Evolutionary conservation across 805 yeast species (phyloP), one percentile per base, ranked within the genome.

Genomic region (Kodamaea hsintzibuensis): DNA sequence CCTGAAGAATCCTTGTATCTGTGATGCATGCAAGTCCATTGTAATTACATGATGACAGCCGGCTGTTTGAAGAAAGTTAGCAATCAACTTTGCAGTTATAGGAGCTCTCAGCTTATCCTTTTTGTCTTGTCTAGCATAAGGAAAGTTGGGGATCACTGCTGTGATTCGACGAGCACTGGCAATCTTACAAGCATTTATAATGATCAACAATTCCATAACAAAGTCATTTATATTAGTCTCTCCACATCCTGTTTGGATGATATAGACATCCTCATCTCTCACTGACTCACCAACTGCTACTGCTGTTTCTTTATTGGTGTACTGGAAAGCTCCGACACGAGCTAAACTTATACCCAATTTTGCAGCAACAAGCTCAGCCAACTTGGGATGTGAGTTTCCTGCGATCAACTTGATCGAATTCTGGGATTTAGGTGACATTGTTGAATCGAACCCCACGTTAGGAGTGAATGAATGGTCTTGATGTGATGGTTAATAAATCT

Each of bases 81-180:
- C 98, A 73, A 93, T 84, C 57, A 93, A 78, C 68, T 93, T 92
- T 50, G 98, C 98, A 7, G 98, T 91, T 57, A 93, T 91, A 27
- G 98, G 97, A 8, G 98, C 98, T 63, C 99, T 82, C 45, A 93
- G 85, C 70, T 93, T 93, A 71, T 93, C 98, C 71, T 93, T 93
- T 71, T 92, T 89, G 72, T 93, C 99, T 71, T 93, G 99, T 73
- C 99, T 84, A 2, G 98, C 98, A 67, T 93, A 93, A 12, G 98
- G 97, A 75, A 92, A 93, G 71, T 88, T 89, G 47, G 99, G 99
- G 56, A 95, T 83, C 52, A 93, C 96, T 0, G 96, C 97, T 0
- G 98, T 92, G 66, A 93, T 88, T 57, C 93, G 80, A 66, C 98
- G 82, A 1, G 97, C 98, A 35, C 97, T 89, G 2, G 98, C 98